Conservation (phyloP, 805 yeast species). For the Suhomyces xylopsoci region DNA sequence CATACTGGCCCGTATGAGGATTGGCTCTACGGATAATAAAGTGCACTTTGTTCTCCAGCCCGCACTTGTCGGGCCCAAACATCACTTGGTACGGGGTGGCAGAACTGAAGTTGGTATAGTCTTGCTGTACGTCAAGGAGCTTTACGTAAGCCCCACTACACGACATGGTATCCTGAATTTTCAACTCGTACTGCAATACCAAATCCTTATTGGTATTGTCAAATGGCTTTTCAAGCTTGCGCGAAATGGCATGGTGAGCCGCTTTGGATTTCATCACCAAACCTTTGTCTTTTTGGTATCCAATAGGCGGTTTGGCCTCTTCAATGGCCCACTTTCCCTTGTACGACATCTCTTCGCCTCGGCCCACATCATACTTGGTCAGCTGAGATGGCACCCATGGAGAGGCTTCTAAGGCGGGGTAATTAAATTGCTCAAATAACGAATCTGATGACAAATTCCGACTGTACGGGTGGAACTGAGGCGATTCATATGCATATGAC, state of each 20-base stretch:
- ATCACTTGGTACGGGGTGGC: constrained; percentile 77
- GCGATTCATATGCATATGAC: background rate
- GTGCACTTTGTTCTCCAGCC: constrained; percentile 74
- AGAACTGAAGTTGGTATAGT: constrained; percentile 51
- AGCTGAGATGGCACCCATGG: constrained; percentile 55
- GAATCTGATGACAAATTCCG: constrained; percentile 23
- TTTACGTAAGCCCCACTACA: constrained; percentile 94
- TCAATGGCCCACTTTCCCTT: constrained; percentile 76
- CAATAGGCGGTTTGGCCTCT: constrained; percentile 52
- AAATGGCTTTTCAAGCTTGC: constrained; percentile 53
- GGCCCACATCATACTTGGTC: constrained; percentile 23
- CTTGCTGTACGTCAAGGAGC: constrained; percentile 48
- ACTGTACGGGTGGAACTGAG: background rate
- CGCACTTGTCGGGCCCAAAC: constrained; percentile 96
- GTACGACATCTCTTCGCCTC: constrained; percentile 55
- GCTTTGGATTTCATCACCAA: constrained; percentile 74
- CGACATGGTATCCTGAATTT: constrained; percentile 69
- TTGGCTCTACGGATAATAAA: constrained; percentile 63
- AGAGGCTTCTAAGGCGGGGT: constrained; percentile 20
- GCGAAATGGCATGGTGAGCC: constrained; percentile 79
- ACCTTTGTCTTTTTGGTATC: constrained; percentile 65
- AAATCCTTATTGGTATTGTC: constrained; percentile 61
- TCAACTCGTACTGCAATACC: constrained; percentile 87
- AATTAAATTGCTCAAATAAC: constrained; percentile 63
- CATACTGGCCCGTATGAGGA: constrained; percentile 51